Conservation (phyloP, 345 rosid species). For the Gynandropsis gynandra region DNA sequence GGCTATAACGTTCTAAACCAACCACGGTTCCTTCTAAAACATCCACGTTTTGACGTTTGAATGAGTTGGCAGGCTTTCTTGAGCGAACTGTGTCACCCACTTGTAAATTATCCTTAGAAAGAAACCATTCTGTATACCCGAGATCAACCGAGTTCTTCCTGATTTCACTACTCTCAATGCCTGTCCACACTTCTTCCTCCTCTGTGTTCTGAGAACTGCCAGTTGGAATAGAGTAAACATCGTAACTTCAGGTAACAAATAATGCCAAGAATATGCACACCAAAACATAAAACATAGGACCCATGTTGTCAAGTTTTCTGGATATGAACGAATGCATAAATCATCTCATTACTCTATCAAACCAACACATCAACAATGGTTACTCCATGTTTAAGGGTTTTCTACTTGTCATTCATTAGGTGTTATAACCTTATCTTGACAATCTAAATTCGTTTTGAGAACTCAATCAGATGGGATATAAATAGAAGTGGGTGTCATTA, state of each 20-base stretch:
- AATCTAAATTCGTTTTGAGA: not conserved
- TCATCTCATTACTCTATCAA: no score
- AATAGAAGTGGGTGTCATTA: constrained; percentile 13
- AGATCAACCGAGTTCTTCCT: constrained; percentile 31
- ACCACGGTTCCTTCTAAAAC: constrained; percentile 81
- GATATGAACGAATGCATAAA: no score
- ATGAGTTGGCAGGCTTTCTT: constrained; percentile 58
- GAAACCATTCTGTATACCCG: constrained; percentile 75
- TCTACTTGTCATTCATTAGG: not conserved
- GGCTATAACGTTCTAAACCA: constrained; percentile 49
- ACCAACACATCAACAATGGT: no score
- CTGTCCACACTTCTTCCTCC: constrained; percentile 50
- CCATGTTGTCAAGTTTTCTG: no score
- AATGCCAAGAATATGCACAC: not conserved
- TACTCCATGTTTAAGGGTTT: no score
- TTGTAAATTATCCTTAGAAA: constrained; percentile 62
- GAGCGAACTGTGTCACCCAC: constrained; percentile 83
- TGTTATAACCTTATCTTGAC: not conserved
- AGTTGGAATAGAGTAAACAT: constrained; percentile 18
- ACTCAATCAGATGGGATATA: constrained; percentile 3
- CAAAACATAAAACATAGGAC: no score
- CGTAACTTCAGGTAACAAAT: constrained; percentile 6
- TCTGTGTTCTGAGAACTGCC: constrained; percentile 57
- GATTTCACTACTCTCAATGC: constrained; percentile 30
- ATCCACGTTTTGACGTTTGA: constrained; percentile 62